phyloP scores from a whole-genome alignment of 148 eudicot species.

The Diospyros lotus region DNA sequence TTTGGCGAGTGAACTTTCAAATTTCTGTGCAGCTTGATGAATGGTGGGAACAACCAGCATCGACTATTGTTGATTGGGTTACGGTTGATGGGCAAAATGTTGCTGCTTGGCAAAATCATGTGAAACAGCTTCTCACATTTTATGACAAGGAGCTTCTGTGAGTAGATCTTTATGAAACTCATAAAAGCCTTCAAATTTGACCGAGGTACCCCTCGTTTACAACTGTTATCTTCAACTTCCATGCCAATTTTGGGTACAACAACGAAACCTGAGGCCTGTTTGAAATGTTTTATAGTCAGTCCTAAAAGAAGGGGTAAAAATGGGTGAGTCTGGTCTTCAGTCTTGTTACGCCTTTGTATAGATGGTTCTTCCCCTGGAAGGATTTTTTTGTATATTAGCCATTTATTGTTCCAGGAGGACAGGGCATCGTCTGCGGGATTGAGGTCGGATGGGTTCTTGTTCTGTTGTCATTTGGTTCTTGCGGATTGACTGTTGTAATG shows the following conservation, averaged over 20 bases:
- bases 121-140: conserved; percentile 81
- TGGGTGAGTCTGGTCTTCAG: not conserved
- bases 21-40: conserved; percentile 66
- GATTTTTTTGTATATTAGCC: conserved; percentile 4
- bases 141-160: conserved; percentile 66
- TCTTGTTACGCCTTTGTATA: not conserved
- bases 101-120: conserved; percentile 88
- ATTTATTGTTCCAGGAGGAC: not conserved
- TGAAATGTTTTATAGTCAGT: not conserved
- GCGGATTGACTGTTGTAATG: not conserved
- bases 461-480: not conserved
- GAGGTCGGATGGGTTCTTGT: too few relatives aligned
- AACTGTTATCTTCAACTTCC: not conserved
- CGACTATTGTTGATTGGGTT: conserved; percentile 93
- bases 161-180: not conserved
- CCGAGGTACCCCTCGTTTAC: not conserved
- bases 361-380: conserved; percentile 8
- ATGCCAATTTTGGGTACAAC: not conserved
- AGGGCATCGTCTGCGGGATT: not conserved
- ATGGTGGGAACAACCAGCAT: conserved; percentile 99
- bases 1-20: not conserved
- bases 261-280: not conserved
- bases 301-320: not conserved
- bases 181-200: not conserved
- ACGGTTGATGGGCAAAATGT: conserved; percentile 91